Percentiles rank a stretch among this genome's conserved stretches.
Conservation (phyloP, 768 basidiomycete species). For the Dioszegia hungarica region DNA sequence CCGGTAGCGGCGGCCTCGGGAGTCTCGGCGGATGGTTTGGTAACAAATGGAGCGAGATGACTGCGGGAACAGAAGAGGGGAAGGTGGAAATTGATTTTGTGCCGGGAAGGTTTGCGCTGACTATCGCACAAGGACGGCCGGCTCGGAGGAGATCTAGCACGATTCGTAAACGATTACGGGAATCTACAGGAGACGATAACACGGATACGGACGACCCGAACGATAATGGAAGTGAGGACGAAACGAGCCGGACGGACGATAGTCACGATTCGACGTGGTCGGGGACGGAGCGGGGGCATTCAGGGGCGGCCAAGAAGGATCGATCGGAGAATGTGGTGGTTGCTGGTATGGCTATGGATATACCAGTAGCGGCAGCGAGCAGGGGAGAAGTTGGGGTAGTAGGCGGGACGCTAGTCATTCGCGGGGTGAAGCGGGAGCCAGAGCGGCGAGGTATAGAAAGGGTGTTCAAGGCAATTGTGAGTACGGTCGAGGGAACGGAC, state of each 20-base stretch:
- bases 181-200: neutral
- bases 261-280: constrained; percentile 19
- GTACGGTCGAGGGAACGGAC: neutral
- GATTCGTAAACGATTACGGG: neutral
- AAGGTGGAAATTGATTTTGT: constrained; percentile 20
- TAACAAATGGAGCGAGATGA: constrained; percentile 27
- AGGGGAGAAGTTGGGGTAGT: constrained; percentile 18
- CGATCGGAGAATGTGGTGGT: constrained; percentile 9
- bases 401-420: constrained; percentile 33
- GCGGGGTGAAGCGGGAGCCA: constrained; percentile 15
- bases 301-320: neutral
- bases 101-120: constrained; percentile 21
- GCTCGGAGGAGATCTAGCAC: neutral
- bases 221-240: neutral
- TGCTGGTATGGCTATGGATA: constrained; percentile 19
- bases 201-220: constrained; percentile 1
- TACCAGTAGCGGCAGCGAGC: constrained; percentile 9
- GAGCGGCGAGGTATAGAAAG: constrained; percentile 24
- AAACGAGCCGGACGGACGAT: neutral
- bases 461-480: constrained; percentile 25
- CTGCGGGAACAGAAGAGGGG: constrained; percentile 2
- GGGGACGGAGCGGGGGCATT: constrained; percentile 9
- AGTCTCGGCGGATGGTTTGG: constrained; percentile 15
- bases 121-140: neutral
- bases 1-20: constrained; percentile 10